A percentile compares a stretch with the other conserved stretches of the same genome.
Evolutionary conservation across 176 grass and related monocot genomes (phyloP).

Genomic region (Cocos nucifera): DNA sequence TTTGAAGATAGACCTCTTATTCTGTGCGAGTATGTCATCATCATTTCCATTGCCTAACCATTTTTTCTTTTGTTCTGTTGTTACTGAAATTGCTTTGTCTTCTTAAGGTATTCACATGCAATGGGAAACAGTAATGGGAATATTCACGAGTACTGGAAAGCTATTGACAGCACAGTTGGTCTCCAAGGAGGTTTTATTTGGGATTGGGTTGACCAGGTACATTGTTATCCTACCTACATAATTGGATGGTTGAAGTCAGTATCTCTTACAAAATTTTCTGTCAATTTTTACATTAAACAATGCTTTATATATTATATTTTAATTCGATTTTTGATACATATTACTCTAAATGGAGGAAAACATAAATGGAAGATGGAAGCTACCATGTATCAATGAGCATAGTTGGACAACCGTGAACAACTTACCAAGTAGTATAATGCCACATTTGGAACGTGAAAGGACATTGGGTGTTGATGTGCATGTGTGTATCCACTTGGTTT

Average conservation of each 20-base stretch:
- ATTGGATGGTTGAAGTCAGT: background rate
- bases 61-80: background rate
- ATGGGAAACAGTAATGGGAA: constrained; percentile 99
- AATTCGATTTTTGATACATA: too few relatives aligned
- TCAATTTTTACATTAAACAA: background rate
- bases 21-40: constrained; percentile 78
- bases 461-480: too few relatives aligned
- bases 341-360: too few relatives aligned
- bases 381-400: too few relatives aligned
- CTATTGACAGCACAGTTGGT: constrained; percentile 75
- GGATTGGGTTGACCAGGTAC: constrained; percentile 94
- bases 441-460: too few relatives aligned
- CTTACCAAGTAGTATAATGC: too few relatives aligned
- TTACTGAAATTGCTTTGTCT: too few relatives aligned
- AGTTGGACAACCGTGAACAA: too few relatives aligned
- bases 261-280: background rate
- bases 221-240: background rate
- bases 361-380: too few relatives aligned
- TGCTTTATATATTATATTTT: background rate
- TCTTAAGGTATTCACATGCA: constrained; percentile 69
- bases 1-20: constrained; percentile 91
- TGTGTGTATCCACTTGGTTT: too few relatives aligned
- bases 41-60: constrained; percentile 4
- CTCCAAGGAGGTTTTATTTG: constrained; percentile 99
- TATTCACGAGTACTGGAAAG: constrained; percentile 80